Conservation (phyloP, 2,329 filamentous ascomycete genomes). For the Botrytis sinoallii region DNA sequence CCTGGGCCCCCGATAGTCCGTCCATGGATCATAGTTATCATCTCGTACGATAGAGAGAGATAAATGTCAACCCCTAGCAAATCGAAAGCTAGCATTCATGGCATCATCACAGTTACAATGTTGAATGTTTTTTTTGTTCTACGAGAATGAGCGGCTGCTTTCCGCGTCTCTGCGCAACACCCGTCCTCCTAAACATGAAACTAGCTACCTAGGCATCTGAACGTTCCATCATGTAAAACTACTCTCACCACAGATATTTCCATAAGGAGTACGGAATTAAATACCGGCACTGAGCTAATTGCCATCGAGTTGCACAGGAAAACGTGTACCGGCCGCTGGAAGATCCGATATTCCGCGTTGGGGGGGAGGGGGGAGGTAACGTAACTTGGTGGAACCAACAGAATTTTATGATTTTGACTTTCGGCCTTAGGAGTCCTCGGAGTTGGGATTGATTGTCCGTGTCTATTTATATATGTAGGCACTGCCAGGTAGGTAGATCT, state of each 20-base stretch:
- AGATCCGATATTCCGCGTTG: conserved; percentile 10
- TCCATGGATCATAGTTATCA: background rate
- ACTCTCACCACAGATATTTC: background rate
- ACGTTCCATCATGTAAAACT: background rate
- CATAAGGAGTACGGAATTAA: too few relatives aligned
- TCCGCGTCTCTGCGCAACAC: background rate
- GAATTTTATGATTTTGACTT: background rate
- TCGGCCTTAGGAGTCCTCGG: background rate
- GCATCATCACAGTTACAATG: background rate
- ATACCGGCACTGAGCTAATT: background rate
- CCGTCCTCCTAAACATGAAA: background rate
- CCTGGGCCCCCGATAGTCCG: background rate
- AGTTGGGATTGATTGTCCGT: background rate
- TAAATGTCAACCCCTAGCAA: background rate
- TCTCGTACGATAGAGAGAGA: background rate
- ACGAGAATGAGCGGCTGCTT: background rate
- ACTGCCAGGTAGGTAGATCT: background rate
- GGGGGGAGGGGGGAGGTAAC: too few relatives aligned
- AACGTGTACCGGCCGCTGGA: background rate
- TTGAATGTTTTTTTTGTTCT: background rate
- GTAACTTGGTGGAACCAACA: background rate
- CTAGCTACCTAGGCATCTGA: background rate
- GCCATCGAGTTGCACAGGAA: background rate
- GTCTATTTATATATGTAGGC: too few relatives aligned
- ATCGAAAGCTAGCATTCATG: background rate